Conservation (phyloP, 352 stramenopile genomes). For the Globisporangium splendens region DNA sequence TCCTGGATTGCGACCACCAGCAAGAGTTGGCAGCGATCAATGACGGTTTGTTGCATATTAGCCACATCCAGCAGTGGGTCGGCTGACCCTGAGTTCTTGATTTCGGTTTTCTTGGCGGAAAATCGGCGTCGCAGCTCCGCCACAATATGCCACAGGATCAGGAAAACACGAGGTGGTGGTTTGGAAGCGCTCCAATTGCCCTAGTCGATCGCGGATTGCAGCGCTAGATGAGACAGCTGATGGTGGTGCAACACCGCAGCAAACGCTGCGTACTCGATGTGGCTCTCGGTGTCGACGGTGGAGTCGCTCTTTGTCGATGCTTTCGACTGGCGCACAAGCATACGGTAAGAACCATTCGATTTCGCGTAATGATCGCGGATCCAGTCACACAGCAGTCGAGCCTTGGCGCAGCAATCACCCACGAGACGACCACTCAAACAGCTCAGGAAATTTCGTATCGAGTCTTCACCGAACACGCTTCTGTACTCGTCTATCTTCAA, state of each 20-base stretch:
- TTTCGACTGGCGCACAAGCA: conserved; percentile 51
- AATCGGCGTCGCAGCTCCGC: conserved; percentile 44
- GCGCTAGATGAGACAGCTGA: conserved; percentile 21
- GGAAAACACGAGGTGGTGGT: conserved; percentile 24
- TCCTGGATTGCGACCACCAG: conserved; percentile 25
- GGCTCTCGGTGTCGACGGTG: conserved; percentile 2
- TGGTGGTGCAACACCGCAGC: conserved; percentile 60
- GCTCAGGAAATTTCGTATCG: conserved; percentile 19
- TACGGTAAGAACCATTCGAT: conserved; percentile 60
- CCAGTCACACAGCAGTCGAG: conserved; percentile 48
- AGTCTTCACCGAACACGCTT: conserved; percentile 19
- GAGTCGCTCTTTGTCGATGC: conserved; percentile 11
- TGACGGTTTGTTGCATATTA: conserved; percentile 20
- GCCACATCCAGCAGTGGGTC: neutral
- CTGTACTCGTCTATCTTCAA: conserved; percentile 16
- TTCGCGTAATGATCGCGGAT: conserved; percentile 43
- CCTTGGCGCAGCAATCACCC: neutral
- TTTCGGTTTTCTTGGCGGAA: conserved; percentile 37
- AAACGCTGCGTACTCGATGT: conserved; percentile 56
- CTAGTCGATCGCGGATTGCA: conserved; percentile 24
- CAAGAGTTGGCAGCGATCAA: conserved; percentile 46
- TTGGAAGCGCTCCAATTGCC: neutral
- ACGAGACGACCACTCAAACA: neutral
- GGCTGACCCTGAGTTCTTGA: conserved; percentile 23
- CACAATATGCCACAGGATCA: conserved; percentile 43